Evolutionary conservation across 2,329 filamentous ascomycete species (phyloP).

Genomic region (Fragosphaeria purpurea): DNA sequence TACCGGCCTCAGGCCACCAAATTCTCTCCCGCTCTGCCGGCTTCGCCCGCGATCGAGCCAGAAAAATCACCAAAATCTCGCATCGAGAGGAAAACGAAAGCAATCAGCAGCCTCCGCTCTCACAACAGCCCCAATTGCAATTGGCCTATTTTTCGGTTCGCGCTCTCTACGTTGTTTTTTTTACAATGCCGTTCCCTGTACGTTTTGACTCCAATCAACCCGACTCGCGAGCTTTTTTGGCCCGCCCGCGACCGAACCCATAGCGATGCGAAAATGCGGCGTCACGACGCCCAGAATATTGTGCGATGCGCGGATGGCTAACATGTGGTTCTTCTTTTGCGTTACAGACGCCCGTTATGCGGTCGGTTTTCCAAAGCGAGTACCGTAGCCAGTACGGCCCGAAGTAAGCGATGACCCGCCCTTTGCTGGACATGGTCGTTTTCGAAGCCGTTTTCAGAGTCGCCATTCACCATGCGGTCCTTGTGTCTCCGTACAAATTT

Average conservation of each 20-base stretch:
- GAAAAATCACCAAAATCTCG: slow-evolving; percentile 18
- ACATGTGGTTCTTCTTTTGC: too few species aligned
- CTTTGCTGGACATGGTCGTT: too few species aligned
- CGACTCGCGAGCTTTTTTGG: too few species aligned
- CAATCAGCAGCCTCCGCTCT: slow-evolving; percentile 1
- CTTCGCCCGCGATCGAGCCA: slow-evolving; percentile 16
- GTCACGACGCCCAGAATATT: too few species aligned
- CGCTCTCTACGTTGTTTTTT: too few species aligned
- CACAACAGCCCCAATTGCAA: not conserved
- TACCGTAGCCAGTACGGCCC: slow-evolving; percentile 58
- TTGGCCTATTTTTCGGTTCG: slow-evolving; percentile 2
- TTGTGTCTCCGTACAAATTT: too few species aligned
- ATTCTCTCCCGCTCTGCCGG: slow-evolving; percentile 14
- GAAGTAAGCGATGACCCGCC: slow-evolving; percentile 44
- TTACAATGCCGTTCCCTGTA: slow-evolving; percentile 22
- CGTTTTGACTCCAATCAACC: slow-evolving; percentile 7
- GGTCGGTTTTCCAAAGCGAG: slow-evolving; percentile 23
- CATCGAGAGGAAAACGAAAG: slow-evolving; percentile 10
- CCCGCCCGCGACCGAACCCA: too few species aligned
- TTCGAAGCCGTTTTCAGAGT: too few species aligned
- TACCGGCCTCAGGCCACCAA: slow-evolving; percentile 18
- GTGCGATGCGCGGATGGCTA: too few species aligned
- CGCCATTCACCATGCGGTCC: too few species aligned
- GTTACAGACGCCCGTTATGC: slow-evolving; percentile 28
- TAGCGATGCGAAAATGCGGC: too few species aligned